A percentile compares a stretch with the other conserved stretches of the same genome.
Conservation (phyloP, 2,329 filamentous ascomycete species). For the Aspergillus neoniger region DNA sequence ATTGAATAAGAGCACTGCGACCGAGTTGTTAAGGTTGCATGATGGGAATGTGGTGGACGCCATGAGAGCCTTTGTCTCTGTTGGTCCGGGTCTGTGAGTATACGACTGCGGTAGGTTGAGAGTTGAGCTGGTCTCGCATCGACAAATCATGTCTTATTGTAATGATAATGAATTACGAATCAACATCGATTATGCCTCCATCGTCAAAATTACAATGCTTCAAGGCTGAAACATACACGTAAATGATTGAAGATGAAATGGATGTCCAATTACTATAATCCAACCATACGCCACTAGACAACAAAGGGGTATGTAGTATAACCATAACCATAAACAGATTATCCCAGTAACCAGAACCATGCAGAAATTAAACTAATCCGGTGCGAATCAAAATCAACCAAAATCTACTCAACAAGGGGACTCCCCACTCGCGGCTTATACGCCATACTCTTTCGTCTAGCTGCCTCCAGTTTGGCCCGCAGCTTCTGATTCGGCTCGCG, state of each 20-base stretch:
- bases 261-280: not conserved
- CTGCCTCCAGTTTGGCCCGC: constrained; percentile 67
- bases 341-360: not conserved
- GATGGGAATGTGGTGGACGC: constrained; percentile 48
- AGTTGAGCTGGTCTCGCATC: too few relatives aligned
- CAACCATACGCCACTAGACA: too few relatives aligned
- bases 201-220: too few relatives aligned
- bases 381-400: not conserved
- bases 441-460: constrained; percentile 74
- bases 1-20: constrained; percentile 49
- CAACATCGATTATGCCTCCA: too few relatives aligned
- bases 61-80: constrained; percentile 43
- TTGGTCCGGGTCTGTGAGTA: too few relatives aligned
- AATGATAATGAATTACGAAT: too few relatives aligned
- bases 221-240: too few relatives aligned
- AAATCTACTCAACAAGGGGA: constrained; percentile 59
- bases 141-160: too few relatives aligned
- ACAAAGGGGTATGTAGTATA: too few relatives aligned
- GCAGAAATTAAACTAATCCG: not conserved
- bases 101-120: too few relatives aligned
- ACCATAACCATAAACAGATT: too few relatives aligned
- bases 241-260: too few relatives aligned
- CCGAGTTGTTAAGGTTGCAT: constrained; percentile 48
- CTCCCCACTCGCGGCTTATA: constrained; percentile 75
- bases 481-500: constrained; percentile 46